phyloP scores from a whole-genome alignment of 1,284 basidiomycete genomes.

The Trichosporon inkin region DNA sequence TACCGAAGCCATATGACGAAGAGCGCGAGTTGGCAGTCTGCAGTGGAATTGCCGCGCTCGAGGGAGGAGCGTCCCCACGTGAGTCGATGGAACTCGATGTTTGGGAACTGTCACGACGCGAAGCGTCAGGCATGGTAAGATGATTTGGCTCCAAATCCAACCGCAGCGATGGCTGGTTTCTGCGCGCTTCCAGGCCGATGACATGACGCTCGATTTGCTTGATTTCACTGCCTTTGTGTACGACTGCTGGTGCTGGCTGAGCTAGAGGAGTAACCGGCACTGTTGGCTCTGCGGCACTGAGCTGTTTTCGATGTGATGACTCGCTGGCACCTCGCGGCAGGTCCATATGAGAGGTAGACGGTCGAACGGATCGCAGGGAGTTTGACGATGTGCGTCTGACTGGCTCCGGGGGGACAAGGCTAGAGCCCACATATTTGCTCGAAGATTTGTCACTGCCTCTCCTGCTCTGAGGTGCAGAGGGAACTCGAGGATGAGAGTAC shows the following conservation, averaged over 20 bases:
- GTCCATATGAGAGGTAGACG: slow-evolving; percentile 34
- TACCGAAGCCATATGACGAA: slow-evolving; percentile 31
- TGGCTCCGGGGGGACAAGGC: slow-evolving; percentile 28
- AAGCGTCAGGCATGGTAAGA: slow-evolving; percentile 13
- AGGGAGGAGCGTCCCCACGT: neutral
- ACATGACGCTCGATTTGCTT: slow-evolving; percentile 6
- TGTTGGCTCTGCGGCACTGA: neutral
- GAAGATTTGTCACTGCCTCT: slow-evolving; percentile 31
- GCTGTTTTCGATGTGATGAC: neutral
- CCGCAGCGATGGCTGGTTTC: slow-evolving; percentile 45
- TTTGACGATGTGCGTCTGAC: slow-evolving; percentile 27
- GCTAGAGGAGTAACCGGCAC: neutral
- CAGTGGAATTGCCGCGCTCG: neutral
- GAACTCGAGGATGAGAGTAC: slow-evolving; percentile 27
- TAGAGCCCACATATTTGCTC: slow-evolving; percentile 11
- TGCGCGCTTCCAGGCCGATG: slow-evolving; percentile 35
- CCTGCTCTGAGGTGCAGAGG: slow-evolving; percentile 38
- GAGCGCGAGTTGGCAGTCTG: slow-evolving; percentile 24
- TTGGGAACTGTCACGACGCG: neutral
- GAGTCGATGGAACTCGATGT: slow-evolving; percentile 7
- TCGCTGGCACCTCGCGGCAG: slow-evolving; percentile 19
- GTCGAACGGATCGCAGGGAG: slow-evolving; percentile 28
- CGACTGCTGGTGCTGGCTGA: neutral
- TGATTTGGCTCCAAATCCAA: slow-evolving; percentile 45
- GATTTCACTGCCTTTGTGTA: neutral